Evolutionary conservation across 352 stramenopile genomes (phyloP), one percentile per base, ranked within the genome.

Genomic region (Pythium monospermum): DNA sequence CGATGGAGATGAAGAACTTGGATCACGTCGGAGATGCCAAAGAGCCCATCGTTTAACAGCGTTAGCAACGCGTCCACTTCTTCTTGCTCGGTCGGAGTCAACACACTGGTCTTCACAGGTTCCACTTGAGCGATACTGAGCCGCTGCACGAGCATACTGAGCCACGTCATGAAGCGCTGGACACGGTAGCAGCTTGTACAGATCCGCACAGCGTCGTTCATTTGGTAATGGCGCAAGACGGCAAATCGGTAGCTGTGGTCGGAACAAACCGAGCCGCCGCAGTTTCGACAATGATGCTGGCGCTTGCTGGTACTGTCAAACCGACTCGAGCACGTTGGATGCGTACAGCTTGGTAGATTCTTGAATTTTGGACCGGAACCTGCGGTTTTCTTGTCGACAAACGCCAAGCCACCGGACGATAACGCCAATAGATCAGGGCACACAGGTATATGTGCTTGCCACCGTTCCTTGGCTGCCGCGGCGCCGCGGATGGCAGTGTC

Each of bases 221-320:
- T 79, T 11, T 76, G 57, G 27, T 78, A 78, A 52, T 92, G 78
- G 1, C 66, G 67, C 52, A 92, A 57, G 49, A 82, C 55, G 10
- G 78, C 71, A 25, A 87, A 92, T 13, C 73, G 71, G 19, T 69
- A 77, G 59, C 82, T 92, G 59, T 92, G 82, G 57, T 90, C 77
- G 8, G 82, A 90, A 53, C 82, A 92, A 16, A 90, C 71, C 0
- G 78, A 85, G 18, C 76, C 76, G 11, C 82, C 82, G 33, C 82
- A 92, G 59, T 89, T 92, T 8, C 78, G 79, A 33, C 82, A 92
- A 61, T 92, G 78, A 46, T 92, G 82, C 58, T 92, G 82, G 19
- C 82, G 73, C 64, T 87, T 88, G 31, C 69, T 66, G 5, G 57
- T 57, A 3, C 68, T 83, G 48, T 92, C 82, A 44, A 92, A 90